phyloP scores from a whole-genome alignment of 164 flowering plant species.

The Sedum album region DNA sequence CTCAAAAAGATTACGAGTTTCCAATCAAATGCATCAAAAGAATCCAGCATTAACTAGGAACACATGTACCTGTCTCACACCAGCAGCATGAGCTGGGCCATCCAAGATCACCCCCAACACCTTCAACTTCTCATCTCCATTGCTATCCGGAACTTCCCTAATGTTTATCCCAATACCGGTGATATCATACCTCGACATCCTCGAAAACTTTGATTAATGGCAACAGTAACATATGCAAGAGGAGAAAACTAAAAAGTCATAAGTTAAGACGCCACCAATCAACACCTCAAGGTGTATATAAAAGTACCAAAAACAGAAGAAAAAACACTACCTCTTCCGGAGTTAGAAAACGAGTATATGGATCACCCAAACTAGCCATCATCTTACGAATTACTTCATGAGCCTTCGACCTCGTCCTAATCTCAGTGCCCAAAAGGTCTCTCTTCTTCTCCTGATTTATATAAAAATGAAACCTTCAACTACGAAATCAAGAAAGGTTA shows the following conservation, averaged over 20 bases:
- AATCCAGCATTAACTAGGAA: not conserved
- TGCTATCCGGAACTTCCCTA: slow-evolving; percentile 65
- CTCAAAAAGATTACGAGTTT: too few species aligned
- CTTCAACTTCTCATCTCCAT: slow-evolving; percentile 62
- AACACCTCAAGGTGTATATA: not conserved
- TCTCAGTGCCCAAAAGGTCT: slow-evolving; percentile 37
- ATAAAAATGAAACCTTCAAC: not conserved
- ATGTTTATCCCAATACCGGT: slow-evolving; percentile 91
- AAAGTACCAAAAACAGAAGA: too few species aligned
- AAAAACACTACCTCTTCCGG: slow-evolving; percentile 58
- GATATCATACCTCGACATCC: slow-evolving; percentile 95
- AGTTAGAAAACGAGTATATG: slow-evolving; percentile 82
- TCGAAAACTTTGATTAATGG: slow-evolving; percentile 66
- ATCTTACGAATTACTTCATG: slow-evolving; percentile 65
- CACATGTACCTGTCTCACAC: slow-evolving; percentile 70
- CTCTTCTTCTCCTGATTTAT: slow-evolving; percentile 50
- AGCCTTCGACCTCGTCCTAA: slow-evolving; percentile 75
- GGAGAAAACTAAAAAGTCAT: slow-evolving; percentile 31
- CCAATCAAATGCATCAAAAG: not conserved
- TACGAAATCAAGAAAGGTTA: not conserved
- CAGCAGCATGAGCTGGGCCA: slow-evolving; percentile 90
- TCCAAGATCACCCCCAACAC: slow-evolving; percentile 80
- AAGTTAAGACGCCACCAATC: slow-evolving; percentile 17
- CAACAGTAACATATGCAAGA: slow-evolving; percentile 31
- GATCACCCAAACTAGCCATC: slow-evolving; percentile 81